Conservation (phyloP, 768 basidiomycete species). For the Mycena venus region DNA sequence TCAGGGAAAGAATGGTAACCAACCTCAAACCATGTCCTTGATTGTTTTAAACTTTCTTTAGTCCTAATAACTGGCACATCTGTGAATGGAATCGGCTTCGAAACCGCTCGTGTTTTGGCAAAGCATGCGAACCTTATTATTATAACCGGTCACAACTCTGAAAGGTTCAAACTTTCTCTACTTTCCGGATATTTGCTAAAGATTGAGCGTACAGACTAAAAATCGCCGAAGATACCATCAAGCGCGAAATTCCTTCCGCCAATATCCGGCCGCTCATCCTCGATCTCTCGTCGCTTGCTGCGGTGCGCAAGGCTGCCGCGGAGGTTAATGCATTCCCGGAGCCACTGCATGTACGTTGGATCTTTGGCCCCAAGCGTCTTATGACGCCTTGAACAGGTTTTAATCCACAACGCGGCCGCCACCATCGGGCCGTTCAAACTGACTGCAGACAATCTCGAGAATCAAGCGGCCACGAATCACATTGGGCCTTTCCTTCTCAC, state of each 20-base stretch:
- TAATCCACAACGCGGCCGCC: slow-evolving; percentile 13
- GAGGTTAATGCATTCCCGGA: slow-evolving; percentile 11
- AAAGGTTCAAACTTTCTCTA: neutral
- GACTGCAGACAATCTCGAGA: slow-evolving; percentile 14
- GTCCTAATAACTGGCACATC: slow-evolving; percentile 14
- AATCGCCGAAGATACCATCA: slow-evolving; percentile 2
- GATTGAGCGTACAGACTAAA: neutral
- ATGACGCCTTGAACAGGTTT: neutral
- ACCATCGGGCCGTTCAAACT: slow-evolving; percentile 5
- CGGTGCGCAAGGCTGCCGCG: slow-evolving; percentile 2
- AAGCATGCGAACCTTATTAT: slow-evolving; percentile 1
- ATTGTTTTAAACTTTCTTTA: neutral
- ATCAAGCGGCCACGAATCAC: neutral
- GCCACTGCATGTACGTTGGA: slow-evolving; percentile 5
- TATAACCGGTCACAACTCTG: neutral
- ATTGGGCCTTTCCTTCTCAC: slow-evolving; percentile 12
- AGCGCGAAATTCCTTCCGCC: slow-evolving; percentile 3
- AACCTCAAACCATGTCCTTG: neutral
- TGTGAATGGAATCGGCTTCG: slow-evolving; percentile 13
- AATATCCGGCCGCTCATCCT: neutral
- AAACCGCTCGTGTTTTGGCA: slow-evolving; percentile 1
- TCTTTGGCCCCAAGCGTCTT: neutral
- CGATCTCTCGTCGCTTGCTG: slow-evolving; percentile 7
- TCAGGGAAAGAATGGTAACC: slow-evolving; percentile 5
- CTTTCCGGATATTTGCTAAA: neutral